Evolutionary conservation across 257 asterid genomes (phyloP).

Genomic region (Primulina huaijiensis): DNA sequence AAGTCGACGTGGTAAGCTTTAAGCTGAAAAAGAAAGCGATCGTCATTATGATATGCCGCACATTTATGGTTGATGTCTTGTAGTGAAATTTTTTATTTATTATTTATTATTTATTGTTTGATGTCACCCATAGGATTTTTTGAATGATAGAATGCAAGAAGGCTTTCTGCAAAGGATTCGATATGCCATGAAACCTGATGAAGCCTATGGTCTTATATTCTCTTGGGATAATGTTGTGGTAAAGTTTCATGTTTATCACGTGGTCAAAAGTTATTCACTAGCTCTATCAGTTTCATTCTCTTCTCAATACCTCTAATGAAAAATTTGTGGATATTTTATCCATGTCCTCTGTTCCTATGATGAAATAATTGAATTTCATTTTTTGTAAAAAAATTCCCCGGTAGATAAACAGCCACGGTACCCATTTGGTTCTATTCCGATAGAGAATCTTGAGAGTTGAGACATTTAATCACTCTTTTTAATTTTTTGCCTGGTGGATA

Average conservation of each 20-base stretch:
- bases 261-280: not conserved
- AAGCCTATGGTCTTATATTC: conserved; percentile 95
- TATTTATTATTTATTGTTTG: conserved; percentile 12
- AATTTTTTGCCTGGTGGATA: no score
- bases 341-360: not conserved
- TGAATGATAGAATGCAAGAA: conserved; percentile 88
- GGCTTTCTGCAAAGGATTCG: conserved; percentile 91
- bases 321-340: not conserved
- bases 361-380: not conserved
- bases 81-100: not conserved
- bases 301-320: not conserved
- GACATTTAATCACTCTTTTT: not conserved
- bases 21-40: not conserved
- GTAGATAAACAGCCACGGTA: not conserved
- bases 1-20: conserved; percentile 85
- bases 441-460: not conserved
- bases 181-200: conserved; percentile 98
- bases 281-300: not conserved
- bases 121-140: conserved; percentile 54
- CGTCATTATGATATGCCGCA: not conserved
- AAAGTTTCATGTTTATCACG: conserved; percentile 26
- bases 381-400: not conserved
- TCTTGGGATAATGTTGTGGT: conserved; percentile 99
- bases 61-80: conserved; percentile 7
- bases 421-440: not conserved